Base-by-base conservation (phyloP, 1,284 basidiomycete species). In the Anthracocystis setariae region DNA sequence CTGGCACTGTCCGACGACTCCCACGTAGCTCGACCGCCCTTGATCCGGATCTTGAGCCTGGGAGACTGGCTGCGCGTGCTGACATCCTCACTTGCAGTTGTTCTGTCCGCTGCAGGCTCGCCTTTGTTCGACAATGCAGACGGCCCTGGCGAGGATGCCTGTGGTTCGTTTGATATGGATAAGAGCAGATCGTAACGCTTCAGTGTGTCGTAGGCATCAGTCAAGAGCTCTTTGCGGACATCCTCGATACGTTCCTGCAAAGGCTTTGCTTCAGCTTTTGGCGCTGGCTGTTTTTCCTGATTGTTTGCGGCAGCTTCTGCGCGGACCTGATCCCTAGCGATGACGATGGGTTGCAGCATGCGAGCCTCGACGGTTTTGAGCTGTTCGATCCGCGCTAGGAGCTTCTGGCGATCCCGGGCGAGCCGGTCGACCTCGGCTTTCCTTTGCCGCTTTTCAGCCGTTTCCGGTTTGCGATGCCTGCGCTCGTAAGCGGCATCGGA, bases 361-460 rank as follows among this genome's bases (percentile, higher is more conserved):
- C 75, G 54, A 5, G 87, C 83, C 68, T 92, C 91, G 87, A 91
- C 90, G 18, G 85, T 86, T 65, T 87, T 88, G 60, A 95, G 86
- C 79, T 93, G 89, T 44, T 94, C 92, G 68, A 94, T 91, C 32
- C 93, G 88, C 77, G 92, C 89, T 77, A 90, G 90, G 76, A 96
- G 88, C 83, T 93, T 94, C 85, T 93, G 92, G 68, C 93, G 91
- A 78, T 93, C 92, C 69, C 92, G 90, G 81, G 91, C 89, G 62
- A 96, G 87, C 78, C 92, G 92, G 82, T 94, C 93, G 83, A 92
- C 91, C 84, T 95, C 93, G 55, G 92, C 88, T 39, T 92, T 85
- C 3, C 92, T 89, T 79, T 91, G 89, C 12, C 91, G 88, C 81
- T 92, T 92, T 83, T 95, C 93, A 58, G 92, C 90, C 17, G 87